Conservation (phyloP, 2,329 filamentous ascomycete genomes). For the Alternaria conjuncta region DNA sequence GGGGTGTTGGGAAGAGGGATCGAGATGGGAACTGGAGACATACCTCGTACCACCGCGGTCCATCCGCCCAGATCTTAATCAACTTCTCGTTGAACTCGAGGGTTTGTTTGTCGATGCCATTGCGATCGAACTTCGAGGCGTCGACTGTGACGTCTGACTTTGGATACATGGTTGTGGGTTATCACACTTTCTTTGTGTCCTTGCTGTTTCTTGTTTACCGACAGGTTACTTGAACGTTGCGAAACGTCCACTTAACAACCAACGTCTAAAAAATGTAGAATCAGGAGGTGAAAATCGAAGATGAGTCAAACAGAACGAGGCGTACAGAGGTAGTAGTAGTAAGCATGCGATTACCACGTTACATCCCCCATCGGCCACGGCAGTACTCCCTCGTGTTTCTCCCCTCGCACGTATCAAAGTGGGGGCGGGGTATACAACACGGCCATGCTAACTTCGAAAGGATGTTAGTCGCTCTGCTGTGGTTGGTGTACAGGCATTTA, state of each 20-base stretch:
- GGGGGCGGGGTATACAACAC: conserved; percentile 7
- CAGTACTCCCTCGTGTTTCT: not conserved
- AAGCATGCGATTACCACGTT: not conserved
- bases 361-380: not conserved
- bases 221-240: not conserved
- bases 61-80: conserved; percentile 51
- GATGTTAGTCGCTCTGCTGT: not conserved
- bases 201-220: not conserved
- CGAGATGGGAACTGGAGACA: not conserved
- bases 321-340: not conserved
- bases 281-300: not conserved
- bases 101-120: conserved; percentile 50
- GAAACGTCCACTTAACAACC: rapidly evolving
- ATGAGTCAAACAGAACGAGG: not conserved
- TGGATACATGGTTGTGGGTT: conserved; percentile 30
- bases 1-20: not conserved
- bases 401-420: not conserved
- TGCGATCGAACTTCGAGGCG: conserved; percentile 53
- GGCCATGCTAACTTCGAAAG: too few species aligned
- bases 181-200: not conserved
- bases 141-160: conserved; percentile 52
- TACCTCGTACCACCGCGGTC: conserved; percentile 61
- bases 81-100: conserved; percentile 54
- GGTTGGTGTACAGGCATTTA: not conserved
- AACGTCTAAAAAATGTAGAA: not conserved